Base-by-base conservation (phyloP, 192 early-diverging fungal species). In the Mortierella hygrophila region DNA sequence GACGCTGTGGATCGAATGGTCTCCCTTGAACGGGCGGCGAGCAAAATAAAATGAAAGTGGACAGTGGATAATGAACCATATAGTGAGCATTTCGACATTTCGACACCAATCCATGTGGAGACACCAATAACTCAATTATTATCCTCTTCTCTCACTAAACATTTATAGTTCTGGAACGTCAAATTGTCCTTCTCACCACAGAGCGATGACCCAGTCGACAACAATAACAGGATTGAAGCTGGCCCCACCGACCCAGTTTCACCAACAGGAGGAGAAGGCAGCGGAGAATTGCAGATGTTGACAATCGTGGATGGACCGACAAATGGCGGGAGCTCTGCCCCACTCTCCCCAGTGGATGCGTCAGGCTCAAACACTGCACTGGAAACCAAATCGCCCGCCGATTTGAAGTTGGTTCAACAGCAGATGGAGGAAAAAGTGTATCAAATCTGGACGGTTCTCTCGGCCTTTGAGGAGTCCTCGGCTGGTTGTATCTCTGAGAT, bases 401-500 rank as follows among this genome's bases (percentile, higher is more conserved):
- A 93, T 70, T 83, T 90, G 18, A 90, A 90, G 84, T 57, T 82
- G 47, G 87, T 91, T 23, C 95, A 97, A 79, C 90, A 93, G 74
- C 89, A 88, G 20, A 96, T 93, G 82, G 96, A 98, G 79, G 95
- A 98, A 82, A 96, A 97, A 85, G 97, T 97, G 23, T 95, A 94
- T 75, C 90, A 94, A 68, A 98, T 99, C 60, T 95, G 97, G 92
- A 93, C 93, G 20, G 96, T 99, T 8, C 91, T 99, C 42, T 97
- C 97, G 15, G 95, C 94, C 11, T 99, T 97, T 92, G 98, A 99
- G 91, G 98, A 99, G 88, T 97, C 97, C 7, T 95, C 96, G 7
- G 97, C 98, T 5, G 94, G 96, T 4, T 98, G 97, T 88, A 99
- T 99, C 74, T 96, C 96, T 23, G 97, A 97, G 73, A 99, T 98